Evolutionary conservation across 164 flowering plant species (phyloP).

Genomic region (Nelumbo lutea): DNA sequence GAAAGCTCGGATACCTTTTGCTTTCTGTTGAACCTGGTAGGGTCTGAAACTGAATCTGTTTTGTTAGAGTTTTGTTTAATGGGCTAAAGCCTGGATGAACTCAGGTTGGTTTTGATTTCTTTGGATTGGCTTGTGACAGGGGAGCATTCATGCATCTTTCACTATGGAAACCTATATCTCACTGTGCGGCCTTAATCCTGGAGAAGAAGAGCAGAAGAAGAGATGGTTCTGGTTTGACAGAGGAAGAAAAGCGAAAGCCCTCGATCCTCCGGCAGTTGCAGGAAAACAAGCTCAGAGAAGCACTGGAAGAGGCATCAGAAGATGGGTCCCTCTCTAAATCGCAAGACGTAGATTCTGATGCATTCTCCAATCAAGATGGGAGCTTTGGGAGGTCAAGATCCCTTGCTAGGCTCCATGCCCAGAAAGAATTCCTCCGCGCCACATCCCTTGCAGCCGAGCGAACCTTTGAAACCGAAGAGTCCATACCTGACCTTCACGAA

Average conservation of each 20-base stretch:
- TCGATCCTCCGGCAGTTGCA: conserved; percentile 39
- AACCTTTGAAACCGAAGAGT: conserved; percentile 50
- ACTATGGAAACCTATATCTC: conserved; percentile 72
- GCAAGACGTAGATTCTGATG: conserved; percentile 50
- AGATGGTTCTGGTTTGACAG: conserved; percentile 36
- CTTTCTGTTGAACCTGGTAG: conserved; percentile 9
- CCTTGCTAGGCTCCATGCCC: conserved; percentile 70
- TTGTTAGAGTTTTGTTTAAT: conserved; percentile 13
- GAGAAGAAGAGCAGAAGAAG: conserved; percentile 48
- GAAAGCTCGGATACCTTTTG: conserved; percentile 17
- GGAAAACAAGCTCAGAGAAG: conserved; percentile 55
- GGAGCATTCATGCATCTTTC: conserved; percentile 75
- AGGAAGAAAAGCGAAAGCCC: conserved; percentile 30
- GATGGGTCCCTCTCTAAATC: conserved; percentile 60
- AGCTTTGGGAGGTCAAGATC: conserved; percentile 68
- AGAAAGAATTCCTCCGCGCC: conserved; percentile 71
- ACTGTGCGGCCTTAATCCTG: conserved; percentile 48
- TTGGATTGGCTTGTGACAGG: conserved; percentile 12
- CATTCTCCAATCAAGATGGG: conserved; percentile 44
- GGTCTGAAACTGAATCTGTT: conserved; percentile 16
- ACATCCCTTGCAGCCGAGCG: conserved; percentile 77
- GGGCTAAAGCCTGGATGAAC: conserved; percentile 21
- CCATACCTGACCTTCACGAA: conserved; percentile 55
- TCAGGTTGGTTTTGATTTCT: conserved; percentile 16
- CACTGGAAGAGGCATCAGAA: conserved; percentile 69